A percentile compares a stretch with the other conserved stretches of the same genome.
Evolutionary conservation across 169 alveolate genomes (phyloP).

Genomic region (Plasmodium gallinaceum): DNA sequence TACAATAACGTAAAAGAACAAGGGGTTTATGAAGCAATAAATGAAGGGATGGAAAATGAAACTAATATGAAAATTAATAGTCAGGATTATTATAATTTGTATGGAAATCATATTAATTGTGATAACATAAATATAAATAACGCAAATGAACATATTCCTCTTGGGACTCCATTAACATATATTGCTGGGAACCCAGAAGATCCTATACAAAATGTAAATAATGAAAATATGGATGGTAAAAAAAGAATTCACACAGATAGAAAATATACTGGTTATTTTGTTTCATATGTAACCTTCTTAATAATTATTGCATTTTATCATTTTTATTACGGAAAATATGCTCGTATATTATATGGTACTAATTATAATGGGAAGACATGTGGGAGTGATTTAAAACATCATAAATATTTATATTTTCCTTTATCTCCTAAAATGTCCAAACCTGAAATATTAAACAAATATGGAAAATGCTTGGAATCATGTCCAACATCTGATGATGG

Average conservation of each 20-base stretch:
- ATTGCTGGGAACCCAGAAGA: constrained; percentile 14
- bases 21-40: constrained; percentile 29
- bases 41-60: constrained; percentile 1
- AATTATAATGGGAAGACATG: constrained; percentile 62
- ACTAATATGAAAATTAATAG: neutral
- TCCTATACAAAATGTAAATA: neutral
- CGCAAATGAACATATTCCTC: neutral
- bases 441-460: constrained; percentile 33
- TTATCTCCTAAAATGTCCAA: constrained; percentile 45
- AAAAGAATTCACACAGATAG: constrained; percentile 35
- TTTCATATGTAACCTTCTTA: constrained; percentile 6
- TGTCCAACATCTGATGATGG: constrained; percentile 36
- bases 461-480: constrained; percentile 59
- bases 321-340: constrained; percentile 52
- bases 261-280: constrained; percentile 20
- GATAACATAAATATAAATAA: neutral
- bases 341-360: constrained; percentile 56
- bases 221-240: neutral
- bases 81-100: constrained; percentile 18
- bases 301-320: constrained; percentile 19
- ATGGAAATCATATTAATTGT: constrained; percentile 5
- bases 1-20: neutral
- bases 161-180: constrained; percentile 54
- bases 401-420: constrained; percentile 51
- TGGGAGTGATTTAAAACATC: constrained; percentile 26